These are phyloP conservation scores for Macrocybe gigantea DNA, from an alignment of 768 basidiomycete species.

Conservation along the genomic window DNA sequence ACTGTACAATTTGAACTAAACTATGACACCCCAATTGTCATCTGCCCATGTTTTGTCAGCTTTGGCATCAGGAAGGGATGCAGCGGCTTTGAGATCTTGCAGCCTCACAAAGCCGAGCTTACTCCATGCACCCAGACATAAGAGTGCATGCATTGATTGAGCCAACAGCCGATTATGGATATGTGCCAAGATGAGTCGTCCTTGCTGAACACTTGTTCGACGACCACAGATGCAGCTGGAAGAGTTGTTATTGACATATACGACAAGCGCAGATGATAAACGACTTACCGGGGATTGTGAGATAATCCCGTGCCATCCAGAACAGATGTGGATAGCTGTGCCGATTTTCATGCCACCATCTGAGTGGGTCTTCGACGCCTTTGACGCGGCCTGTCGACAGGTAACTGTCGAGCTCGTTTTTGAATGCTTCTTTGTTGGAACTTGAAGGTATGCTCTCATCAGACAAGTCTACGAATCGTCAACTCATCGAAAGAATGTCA, in stretches of 20 bases:
- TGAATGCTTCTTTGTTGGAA: neutral
- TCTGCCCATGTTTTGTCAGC: too few species aligned
- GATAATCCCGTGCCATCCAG: constrained; percentile 25
- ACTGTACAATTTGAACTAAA: too few species aligned
- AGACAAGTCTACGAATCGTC: neutral
- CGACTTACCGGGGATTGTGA: constrained; percentile 22
- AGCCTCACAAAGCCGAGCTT: constrained; percentile 12
- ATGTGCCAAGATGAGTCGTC: constrained; percentile 18
- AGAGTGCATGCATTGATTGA: constrained; percentile 14
- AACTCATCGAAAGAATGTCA: neutral
- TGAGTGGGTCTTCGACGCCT: constrained; percentile 7
- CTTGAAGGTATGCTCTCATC: neutral
- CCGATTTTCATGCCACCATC: constrained; percentile 19
- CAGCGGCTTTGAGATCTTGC: constrained; percentile 13
- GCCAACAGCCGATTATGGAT: constrained; percentile 16
- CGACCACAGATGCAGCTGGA: constrained; percentile 21
- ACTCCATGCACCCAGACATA: constrained; percentile 21
- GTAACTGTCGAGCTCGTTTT: constrained; percentile 8
- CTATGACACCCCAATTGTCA: too few species aligned
- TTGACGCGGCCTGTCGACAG: neutral
- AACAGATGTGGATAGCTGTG: constrained; percentile 17
- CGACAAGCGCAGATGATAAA: neutral
- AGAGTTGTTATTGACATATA: neutral
- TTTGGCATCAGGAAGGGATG: constrained; percentile 9
- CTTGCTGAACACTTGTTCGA: constrained; percentile 22